Conservation (phyloP, 2,329 filamentous ascomycete genomes). For the Cladophialophora exuberans region DNA sequence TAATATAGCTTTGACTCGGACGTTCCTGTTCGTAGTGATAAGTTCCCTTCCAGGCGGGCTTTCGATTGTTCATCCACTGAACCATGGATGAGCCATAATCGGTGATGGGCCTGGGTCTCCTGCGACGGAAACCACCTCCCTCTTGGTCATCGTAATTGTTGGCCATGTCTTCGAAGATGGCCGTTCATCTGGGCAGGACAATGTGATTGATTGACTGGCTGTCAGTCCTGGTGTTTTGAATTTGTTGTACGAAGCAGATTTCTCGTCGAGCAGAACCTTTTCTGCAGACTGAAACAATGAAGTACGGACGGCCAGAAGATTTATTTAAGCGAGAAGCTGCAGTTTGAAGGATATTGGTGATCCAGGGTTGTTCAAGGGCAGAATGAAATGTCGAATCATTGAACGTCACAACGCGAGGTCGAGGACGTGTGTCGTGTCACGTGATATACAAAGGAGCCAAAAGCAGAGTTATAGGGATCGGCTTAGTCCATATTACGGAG, state of each 20-base stretch:
- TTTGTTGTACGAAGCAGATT: background rate
- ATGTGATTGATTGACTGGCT: background rate
- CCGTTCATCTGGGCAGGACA: conserved; percentile 11
- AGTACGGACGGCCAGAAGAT: no score
- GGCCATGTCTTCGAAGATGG: conserved; percentile 16
- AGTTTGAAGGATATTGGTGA: no score
- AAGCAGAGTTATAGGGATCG: no score
- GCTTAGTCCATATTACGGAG: no score
- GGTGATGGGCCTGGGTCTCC: conserved; percentile 69
- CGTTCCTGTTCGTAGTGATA: conserved; percentile 77
- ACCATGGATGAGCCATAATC: conserved; percentile 90
- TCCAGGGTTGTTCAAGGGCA: no score
- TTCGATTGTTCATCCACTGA: conserved; percentile 86
- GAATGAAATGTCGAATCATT: no score
- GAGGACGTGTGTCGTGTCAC: no score
- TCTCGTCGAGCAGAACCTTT: background rate
- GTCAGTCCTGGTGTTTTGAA: background rate
- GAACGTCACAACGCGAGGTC: no score
- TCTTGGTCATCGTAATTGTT: conserved; percentile 29
- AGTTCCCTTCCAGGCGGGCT: conserved; percentile 72
- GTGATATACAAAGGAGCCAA: no score
- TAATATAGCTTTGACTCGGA: conserved; percentile 84
- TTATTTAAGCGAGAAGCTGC: no score
- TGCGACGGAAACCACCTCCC: conserved; percentile 30
- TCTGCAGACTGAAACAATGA: no score